Base-by-base conservation (phyloP, 768 basidiomycete genomes). In the Tylopilus cervinicoccineus region DNA sequence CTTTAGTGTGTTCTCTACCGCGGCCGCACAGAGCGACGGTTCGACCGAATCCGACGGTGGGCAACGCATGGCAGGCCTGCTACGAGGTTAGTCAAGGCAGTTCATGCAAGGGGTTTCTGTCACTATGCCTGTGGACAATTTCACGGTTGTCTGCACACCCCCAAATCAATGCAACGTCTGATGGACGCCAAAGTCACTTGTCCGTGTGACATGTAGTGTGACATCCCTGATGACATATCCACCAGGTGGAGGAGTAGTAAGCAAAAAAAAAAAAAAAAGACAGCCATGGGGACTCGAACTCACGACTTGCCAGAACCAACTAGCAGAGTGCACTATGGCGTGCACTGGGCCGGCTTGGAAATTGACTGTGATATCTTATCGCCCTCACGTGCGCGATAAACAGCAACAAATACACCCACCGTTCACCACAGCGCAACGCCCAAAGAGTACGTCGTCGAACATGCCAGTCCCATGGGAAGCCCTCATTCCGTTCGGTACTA, bases 381-480 rank as follows among this genome's bases (percentile, higher is more conserved):
- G 26, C n/a, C n/a, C n/a, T 33, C 32, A 33, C 32, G 32, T 33
- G 32, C 11, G 16, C 16, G 16, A n/a, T 19, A 66, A 64, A 67
- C 1, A 59, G 34, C 0, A 6, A 20, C 50, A 65, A 65, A 67
- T 10, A 64, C 14, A 19, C 26, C n/a, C 37, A 41, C 55, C 39
- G 20, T 48, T 40, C 17, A 13, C 28, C 23, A 48, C 32, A 26
- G 11, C 38, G 16, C 33, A 23, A 17, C 11, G 22, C 17, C 10
- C 23, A 45, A 27, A 2, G 16, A 33, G 3, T 7, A 42, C 40
- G 17, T 19, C 2, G n/a, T 38, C 65, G n/a, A 76, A 55, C 58
- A 95, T 95, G 94, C 94, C 94, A 47, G 86, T 96, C 59, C 94
- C 93, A 57, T 97, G 89, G 86, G 93, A 98, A 74, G 93, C 94